phyloP scores from a whole-genome alignment of 1,284 basidiomycete genomes.

The Schizophyllum commune region DNA sequence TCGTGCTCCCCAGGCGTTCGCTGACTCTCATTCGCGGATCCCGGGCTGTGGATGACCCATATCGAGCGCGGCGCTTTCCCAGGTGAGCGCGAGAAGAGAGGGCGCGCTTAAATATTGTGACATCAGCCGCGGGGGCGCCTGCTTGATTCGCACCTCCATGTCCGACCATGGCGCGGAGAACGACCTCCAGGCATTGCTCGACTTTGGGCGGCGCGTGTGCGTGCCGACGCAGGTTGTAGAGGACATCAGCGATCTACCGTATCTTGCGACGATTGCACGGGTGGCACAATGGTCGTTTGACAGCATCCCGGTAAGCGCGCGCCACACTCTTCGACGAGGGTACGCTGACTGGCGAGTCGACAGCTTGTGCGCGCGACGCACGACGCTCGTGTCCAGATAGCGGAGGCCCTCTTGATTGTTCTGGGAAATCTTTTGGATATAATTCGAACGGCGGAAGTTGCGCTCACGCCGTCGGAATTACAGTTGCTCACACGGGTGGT shows the following conservation, averaged over 20 bases:
- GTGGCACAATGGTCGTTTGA: not conserved
- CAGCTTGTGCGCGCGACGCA: not conserved
- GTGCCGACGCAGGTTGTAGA: not conserved
- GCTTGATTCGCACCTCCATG: not conserved
- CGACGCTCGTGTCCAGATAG: not conserved
- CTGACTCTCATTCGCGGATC: not conserved
- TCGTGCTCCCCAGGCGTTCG: not conserved
- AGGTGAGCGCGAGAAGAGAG: not conserved
- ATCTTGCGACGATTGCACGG: not conserved
- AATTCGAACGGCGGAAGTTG: not conserved
- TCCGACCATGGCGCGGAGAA: not conserved
- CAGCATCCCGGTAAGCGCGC: not conserved
- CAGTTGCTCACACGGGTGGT: not conserved
- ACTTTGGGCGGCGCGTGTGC: not conserved
- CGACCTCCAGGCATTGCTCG: not conserved
- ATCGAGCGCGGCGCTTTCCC: not conserved
- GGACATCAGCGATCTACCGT: not conserved
- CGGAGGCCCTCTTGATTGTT: not conserved
- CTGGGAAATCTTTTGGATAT: not conserved
- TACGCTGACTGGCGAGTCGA: not conserved
- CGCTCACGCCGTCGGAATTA: not conserved
- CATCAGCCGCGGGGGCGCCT: not conserved
- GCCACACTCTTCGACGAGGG: not conserved
- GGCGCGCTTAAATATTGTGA: not conserved
- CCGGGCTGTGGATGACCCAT: not conserved